Percentiles rank a stretch among this genome's conserved stretches.
Evolutionary conservation across 2,329 filamentous ascomycete species (phyloP).

Genomic region (Scedosporium dehoogii): DNA sequence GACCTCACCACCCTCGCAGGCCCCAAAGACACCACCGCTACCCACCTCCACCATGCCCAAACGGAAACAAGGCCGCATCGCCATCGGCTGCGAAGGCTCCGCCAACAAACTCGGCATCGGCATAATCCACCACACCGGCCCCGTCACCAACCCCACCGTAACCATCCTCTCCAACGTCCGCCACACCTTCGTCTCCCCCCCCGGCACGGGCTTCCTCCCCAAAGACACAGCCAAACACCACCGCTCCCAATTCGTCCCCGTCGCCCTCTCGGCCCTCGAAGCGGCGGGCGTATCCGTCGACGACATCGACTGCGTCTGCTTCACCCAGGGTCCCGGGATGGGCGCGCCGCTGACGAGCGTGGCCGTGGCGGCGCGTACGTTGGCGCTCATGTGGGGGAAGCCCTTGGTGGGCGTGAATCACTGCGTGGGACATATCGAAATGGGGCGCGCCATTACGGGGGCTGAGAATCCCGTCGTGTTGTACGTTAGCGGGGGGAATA

Average conservation of each 20-base stretch:
- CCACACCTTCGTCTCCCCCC: conserved; percentile 85
- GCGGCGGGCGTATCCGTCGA: conserved; percentile 51
- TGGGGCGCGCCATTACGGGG: conserved; percentile 88
- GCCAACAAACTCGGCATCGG: conserved; percentile 97
- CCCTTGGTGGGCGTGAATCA: conserved; percentile 94
- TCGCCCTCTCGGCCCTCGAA: conserved; percentile 71
- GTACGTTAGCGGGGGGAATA: conserved; percentile 93
- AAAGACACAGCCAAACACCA: conserved; percentile 95
- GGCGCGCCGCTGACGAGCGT: conserved; percentile 83
- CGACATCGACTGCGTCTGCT: conserved; percentile 87
- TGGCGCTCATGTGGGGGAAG: conserved; percentile 76
- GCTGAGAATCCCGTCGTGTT: conserved; percentile 87
- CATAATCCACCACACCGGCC: conserved; percentile 67
- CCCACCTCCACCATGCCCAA: conserved; percentile 15
- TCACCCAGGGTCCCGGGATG: conserved; percentile 94
- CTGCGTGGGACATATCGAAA: conserved; percentile 97
- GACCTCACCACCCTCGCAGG: not conserved
- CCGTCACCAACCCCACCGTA: conserved; percentile 38
- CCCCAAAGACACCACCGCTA: not conserved
- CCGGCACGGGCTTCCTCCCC: conserved; percentile 87
- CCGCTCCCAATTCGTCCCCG: conserved; percentile 68
- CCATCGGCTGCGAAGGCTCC: conserved; percentile 69
- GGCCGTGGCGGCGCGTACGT: conserved; percentile 72
- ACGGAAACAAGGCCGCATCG: conserved; percentile 33
- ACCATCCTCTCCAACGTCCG: conserved; percentile 82